These are phyloP conservation scores for Geotrichum aggregatum DNA, from an alignment of 1,139 yeast genomes.

Conservation along the genomic window DNA sequence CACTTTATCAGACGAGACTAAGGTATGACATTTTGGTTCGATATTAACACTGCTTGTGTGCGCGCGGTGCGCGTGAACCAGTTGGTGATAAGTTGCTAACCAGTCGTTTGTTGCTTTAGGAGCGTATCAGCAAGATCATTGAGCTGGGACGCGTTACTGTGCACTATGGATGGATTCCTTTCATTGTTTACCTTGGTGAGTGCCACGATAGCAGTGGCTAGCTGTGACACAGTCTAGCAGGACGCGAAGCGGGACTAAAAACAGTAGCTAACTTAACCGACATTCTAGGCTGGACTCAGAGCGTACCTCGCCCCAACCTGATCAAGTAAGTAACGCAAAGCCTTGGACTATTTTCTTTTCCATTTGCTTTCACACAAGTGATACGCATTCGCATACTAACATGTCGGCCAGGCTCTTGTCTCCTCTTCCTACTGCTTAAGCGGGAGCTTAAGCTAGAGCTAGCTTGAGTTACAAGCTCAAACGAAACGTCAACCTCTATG, in stretches of 20 bases:
- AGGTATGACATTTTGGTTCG: no score
- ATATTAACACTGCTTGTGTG: no score
- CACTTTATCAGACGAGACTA: slow-evolving; percentile 47
- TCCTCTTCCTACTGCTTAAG: slow-evolving; percentile 71
- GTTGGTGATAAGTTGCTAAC: slow-evolving; percentile 17
- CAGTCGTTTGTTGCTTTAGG: slow-evolving; percentile 39
- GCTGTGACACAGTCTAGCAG: no score
- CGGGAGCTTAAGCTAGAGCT: background rate
- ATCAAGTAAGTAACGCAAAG: slow-evolving; percentile 46
- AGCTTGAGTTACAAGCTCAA: no score
- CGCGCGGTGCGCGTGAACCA: slow-evolving; percentile 27
- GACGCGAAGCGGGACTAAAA: no score
- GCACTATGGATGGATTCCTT: slow-evolving; percentile 96
- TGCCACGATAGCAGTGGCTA: slow-evolving; percentile 3
- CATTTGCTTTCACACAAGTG: background rate
- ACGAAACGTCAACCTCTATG: no score
- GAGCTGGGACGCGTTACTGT: slow-evolving; percentile 82
- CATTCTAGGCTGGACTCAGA: slow-evolving; percentile 66
- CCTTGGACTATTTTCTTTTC: background rate
- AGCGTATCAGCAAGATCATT: slow-evolving; percentile 77
- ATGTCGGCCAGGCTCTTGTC: slow-evolving; percentile 45
- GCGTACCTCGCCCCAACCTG: slow-evolving; percentile 79
- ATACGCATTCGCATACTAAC: slow-evolving; percentile 16
- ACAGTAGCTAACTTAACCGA: background rate
- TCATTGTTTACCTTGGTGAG: slow-evolving; percentile 73